A percentile compares a stretch with the other conserved stretches of the same genome.
These are phyloP conservation scores for Papiliotrema fonsecae DNA, from an alignment of 1,284 basidiomycete species.

Conservation along the genomic window DNA sequence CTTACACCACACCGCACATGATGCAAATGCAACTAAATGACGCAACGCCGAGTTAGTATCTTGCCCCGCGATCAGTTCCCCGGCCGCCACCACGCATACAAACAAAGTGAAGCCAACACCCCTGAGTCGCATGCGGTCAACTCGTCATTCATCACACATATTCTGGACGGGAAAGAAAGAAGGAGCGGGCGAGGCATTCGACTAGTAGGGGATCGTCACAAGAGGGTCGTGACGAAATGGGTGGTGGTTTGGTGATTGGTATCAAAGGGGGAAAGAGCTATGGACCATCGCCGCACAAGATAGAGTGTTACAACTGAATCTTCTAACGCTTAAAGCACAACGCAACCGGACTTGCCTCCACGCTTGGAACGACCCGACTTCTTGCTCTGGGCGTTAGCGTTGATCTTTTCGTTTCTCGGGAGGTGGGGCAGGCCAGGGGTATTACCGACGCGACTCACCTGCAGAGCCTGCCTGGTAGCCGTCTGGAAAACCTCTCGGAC, in stretches of 20 bases:
- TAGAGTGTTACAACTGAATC: constrained; percentile 26
- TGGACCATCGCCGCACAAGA: no score
- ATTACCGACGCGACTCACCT: constrained; percentile 40
- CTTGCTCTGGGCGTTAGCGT: constrained; percentile 25
- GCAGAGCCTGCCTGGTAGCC: constrained; percentile 74
- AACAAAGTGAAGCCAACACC: neutral
- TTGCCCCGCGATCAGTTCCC: no score
- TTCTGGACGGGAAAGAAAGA: neutral
- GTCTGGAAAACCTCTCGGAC: constrained; percentile 90
- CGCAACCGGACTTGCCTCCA: constrained; percentile 40
- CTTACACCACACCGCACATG: no score
- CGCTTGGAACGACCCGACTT: constrained; percentile 26
- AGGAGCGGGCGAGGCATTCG: no score
- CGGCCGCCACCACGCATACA: no score
- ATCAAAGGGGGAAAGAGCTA: no score
- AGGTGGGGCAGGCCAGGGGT: neutral
- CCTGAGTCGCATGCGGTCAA: neutral
- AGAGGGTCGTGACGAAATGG: no score
- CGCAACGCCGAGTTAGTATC: no score
- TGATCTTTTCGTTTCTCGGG: no score
- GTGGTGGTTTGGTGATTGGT: no score
- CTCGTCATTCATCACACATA: constrained; percentile 10
- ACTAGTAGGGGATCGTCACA: no score
- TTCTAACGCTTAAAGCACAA: constrained; percentile 54
- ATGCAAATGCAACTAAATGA: no score